These are phyloP conservation scores for Myriosclerotinia duriaeana DNA, from an alignment of 2,329 filamentous ascomycete species.

Conservation along the genomic window DNA sequence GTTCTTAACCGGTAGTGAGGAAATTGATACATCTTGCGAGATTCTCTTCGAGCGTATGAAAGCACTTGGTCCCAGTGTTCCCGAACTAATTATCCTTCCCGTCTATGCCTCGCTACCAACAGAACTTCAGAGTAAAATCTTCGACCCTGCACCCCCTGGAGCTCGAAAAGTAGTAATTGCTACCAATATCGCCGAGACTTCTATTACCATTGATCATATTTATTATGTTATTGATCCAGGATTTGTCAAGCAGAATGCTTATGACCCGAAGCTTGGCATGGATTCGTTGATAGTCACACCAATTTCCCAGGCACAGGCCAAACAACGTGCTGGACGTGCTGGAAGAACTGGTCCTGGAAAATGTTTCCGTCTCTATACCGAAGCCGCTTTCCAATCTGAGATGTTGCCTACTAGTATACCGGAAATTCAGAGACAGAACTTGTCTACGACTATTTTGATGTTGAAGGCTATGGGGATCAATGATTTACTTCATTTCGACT, in stretches of 20 bases:
- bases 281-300: slow-evolving; percentile 93
- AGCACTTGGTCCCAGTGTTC: slow-evolving; percentile 82
- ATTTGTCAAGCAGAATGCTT: slow-evolving; percentile 96
- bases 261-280: slow-evolving; percentile 97
- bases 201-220: slow-evolving; percentile 95
- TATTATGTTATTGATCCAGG: slow-evolving; percentile 97
- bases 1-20: slow-evolving; percentile 95
- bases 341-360: slow-evolving; percentile 95
- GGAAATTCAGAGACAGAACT: slow-evolving; percentile 92
- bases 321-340: slow-evolving; percentile 88
- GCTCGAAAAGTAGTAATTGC: slow-evolving; percentile 93
- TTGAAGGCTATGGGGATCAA: slow-evolving; percentile 99
- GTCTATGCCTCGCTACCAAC: slow-evolving; percentile 94
- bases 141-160: slow-evolving; percentile 85
- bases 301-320: slow-evolving; percentile 94
- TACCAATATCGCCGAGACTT: slow-evolving; percentile 97
- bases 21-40: slow-evolving; percentile 94
- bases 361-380: slow-evolving; percentile 92
- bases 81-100: slow-evolving; percentile 87
- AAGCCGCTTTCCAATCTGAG: slow-evolving; percentile 91
- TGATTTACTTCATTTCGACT: slow-evolving; percentile 94
- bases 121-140: slow-evolving; percentile 92
- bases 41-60: slow-evolving; percentile 96
- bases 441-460: slow-evolving; percentile 92
- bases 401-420: slow-evolving; percentile 96